Base-by-base conservation (phyloP, 768 basidiomycete species). In the Naganishia randhawae region DNA sequence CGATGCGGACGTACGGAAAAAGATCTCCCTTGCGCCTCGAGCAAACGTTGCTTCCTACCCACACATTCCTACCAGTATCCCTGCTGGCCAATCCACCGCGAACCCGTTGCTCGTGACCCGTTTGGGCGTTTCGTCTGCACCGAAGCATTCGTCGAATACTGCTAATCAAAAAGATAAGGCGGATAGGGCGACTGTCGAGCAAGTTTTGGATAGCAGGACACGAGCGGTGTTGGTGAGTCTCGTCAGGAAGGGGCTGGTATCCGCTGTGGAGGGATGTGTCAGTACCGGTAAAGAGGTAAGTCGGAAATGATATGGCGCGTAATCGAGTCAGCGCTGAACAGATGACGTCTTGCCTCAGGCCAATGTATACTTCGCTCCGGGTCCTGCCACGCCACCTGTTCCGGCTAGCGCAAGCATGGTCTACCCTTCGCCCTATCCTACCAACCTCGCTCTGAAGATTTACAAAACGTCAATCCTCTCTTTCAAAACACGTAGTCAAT, bases 391-490 rank as follows among this genome's bases (percentile, higher is more conserved):
- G 5, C 69, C 69, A 29, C 72, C 69, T 14, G 66, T 69, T 1
- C 55, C 69, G 13, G 65, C 67, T 13, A 52, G 67, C 29, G 62
- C 65, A 3, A 48, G 53, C 33, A 71, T 42, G 51, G 50, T 69
- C 69, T 64, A 72, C 65, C 73, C 65, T 22, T 42, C 39, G 53
- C 63, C 39, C 54, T 72, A 66, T 16, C 73, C 67, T 16, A 71
- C 73, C 25, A 91, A 95, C 75, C 82, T 96, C 50, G 96, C 96
- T 0, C 85, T 98, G 69, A 99, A 99, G 80, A 92, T 99, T 69
- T 99, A 94, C 84, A 96, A 98, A 78, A 99, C 96, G 1, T 96
- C 93, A 29, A 98, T 99, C 71, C 86, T 99, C 10, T 84, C 92
- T 10, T 99, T 99, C 84, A 95, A 97, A 80, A 92, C 97, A 72